Percentiles rank a stretch among this genome's conserved stretches.
phyloP scores from a whole-genome alignment of 805 yeast genomes.

The Saturnispora mendoncae region DNA sequence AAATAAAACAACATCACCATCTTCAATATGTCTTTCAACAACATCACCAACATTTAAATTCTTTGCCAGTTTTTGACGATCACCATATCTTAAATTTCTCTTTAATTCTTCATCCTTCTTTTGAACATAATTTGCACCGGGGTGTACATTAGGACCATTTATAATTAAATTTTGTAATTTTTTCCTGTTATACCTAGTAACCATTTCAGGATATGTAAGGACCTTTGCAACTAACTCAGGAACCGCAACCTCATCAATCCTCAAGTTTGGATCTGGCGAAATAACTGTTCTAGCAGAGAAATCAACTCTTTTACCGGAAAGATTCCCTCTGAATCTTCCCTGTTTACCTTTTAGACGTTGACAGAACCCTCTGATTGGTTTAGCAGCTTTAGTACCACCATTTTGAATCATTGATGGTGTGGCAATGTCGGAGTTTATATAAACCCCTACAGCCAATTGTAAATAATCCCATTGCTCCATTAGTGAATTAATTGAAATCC shows the following conservation, averaged over 20 bases:
- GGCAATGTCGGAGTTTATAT: constrained; percentile 91
- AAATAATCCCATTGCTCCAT: constrained; percentile 99
- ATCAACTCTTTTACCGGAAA: constrained; percentile 97
- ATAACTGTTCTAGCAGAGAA: constrained; percentile 97
- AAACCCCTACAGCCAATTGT: constrained; percentile 93
- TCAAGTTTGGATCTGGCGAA: constrained; percentile 94
- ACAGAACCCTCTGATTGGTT: constrained; percentile 90
- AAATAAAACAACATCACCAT: constrained; percentile 91
- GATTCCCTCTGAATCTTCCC: constrained; percentile 96
- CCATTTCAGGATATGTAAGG: constrained; percentile 90
- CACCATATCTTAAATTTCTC: constrained; percentile 84
- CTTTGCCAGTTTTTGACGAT: constrained; percentile 66
- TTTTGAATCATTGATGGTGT: constrained; percentile 68
- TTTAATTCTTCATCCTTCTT: constrained; percentile 80
- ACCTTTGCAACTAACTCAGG: constrained; percentile 96
- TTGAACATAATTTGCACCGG: constrained; percentile 91
- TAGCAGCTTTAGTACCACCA: constrained; percentile 45
- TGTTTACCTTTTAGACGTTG: constrained; percentile 97
- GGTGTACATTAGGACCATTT: constrained; percentile 84
- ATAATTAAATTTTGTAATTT: constrained; percentile 66
- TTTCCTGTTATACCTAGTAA: constrained; percentile 75
- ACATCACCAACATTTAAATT: constrained; percentile 79
- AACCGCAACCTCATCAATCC: constrained; percentile 95
- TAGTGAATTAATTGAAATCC: constrained; percentile 82
- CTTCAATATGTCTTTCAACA: constrained; percentile 94